Percentiles rank a stretch among this genome's conserved stretches.
Evolutionary conservation across 129 eudicot genomes (phyloP).

Genomic region (Oenanthe sinensis): DNA sequence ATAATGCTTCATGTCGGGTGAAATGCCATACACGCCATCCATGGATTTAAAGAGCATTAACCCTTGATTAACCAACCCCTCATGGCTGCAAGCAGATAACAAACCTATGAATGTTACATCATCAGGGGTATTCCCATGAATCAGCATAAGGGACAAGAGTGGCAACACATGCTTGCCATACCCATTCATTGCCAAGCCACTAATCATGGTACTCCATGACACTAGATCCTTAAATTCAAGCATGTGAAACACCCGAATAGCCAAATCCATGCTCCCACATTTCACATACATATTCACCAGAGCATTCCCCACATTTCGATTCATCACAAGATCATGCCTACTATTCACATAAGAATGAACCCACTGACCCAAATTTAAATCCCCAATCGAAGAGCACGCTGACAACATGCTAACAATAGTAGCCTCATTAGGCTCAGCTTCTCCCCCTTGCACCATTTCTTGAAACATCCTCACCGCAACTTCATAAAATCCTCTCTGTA

Average conservation of each 20-base stretch:
- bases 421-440: slow-evolving; percentile 27
- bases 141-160: slow-evolving; percentile 33
- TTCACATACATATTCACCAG: slow-evolving; percentile 10
- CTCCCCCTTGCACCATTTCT: slow-evolving; percentile 24
- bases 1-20: slow-evolving; percentile 2
- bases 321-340: slow-evolving; percentile 14
- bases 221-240: slow-evolving; percentile 22
- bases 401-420: slow-evolving; percentile 25
- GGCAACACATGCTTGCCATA: slow-evolving; percentile 21
- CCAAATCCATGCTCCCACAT: slow-evolving; percentile 28
- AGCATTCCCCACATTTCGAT: slow-evolving; percentile 33
- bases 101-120: slow-evolving; percentile 29
- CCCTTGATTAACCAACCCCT: slow-evolving; percentile 8
- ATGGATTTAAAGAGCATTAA: slow-evolving; percentile 5
- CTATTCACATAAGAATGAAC: slow-evolving; percentile 22
- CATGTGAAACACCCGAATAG: slow-evolving; percentile 15
- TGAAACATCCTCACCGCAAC: slow-evolving; percentile 14
- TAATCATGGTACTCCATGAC: slow-evolving; percentile 30
- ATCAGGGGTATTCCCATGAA: slow-evolving; percentile 27
- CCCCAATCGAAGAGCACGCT: slow-evolving; percentile 28
- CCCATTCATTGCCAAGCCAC: slow-evolving; percentile 38
- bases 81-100: slow-evolving; percentile 22
- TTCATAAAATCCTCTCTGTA: slow-evolving; percentile 18
- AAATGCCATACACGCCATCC: background rate
- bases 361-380: slow-evolving; percentile 22